Base-by-base conservation (phyloP, 306 rosid species). In the Fragaria vesca region DNA sequence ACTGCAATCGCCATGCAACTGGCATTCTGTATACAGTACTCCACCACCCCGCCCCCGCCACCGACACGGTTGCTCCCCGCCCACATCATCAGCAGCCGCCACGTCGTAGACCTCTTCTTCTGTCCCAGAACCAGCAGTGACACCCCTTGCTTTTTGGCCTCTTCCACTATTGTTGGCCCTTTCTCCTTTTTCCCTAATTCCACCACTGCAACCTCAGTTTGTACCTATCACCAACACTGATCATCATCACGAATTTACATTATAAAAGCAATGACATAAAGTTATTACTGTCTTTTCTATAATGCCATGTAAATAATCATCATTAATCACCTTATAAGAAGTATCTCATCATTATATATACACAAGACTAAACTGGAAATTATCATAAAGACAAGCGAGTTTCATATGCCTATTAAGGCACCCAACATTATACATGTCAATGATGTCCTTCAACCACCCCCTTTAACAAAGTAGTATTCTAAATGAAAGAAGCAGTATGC, bases 1-100 rank as follows among this genome's bases (percentile, higher is more conserved):
- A 94, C 97, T 13, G 97, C 99, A 77, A 95, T 85, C 20, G 97
- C 97, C 99, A 95, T 93, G 87, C 99, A 93, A 46, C 82, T 85
- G 9, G 97, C 97, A 80, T 95, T 95, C 71, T 95, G 92, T 15
- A 95, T 90, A 75, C 97, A 93, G 77, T 93, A 90, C 85, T 95
- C 97, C 50, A 90, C 96, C 67, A 84, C 83, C 0, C 97, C 92
- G 1, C 80, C 57, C 0, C 83, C 42, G 0, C 71, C 73, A 12
- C 89, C 72, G 1, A 16, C 47, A 4, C 72, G 51, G 51, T 21
- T 82, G 51, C 86, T 84, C 0, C 93, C 93, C 2, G 94, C 93
- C 97, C 97, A 91, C 89, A 89, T 87, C 97, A 95, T 90, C 4
- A 95, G 87, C 43, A 95, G 90, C 60, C 94, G 87, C 99, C 97